phyloP scores from a whole-genome alignment of 768 basidiomycete genomes.

The Pulveroboletus sp. region DNA sequence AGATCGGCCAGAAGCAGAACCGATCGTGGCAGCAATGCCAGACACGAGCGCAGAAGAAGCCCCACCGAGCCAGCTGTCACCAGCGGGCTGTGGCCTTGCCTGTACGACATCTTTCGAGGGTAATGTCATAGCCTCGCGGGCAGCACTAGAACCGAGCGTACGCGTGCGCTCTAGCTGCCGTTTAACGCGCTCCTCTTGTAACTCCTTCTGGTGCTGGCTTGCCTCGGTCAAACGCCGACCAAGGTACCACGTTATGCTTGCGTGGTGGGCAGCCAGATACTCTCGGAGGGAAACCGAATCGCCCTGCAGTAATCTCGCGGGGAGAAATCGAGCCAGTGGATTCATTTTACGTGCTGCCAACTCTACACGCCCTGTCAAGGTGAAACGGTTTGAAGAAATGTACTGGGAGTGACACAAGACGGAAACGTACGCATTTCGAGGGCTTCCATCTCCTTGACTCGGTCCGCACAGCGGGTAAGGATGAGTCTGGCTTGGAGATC shows the following conservation, averaged over 20 bases:
- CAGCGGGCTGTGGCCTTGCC: conserved; percentile 16
- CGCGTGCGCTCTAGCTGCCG: conserved; percentile 82
- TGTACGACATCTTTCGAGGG: conserved; percentile 29
- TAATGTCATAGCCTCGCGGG: conserved; percentile 56
- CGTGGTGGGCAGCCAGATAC: conserved; percentile 83
- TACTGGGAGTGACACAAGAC: conserved; percentile 13
- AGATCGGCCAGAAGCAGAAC: conserved; percentile 38
- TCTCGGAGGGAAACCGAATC: conserved; percentile 52
- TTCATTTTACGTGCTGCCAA: conserved; percentile 62
- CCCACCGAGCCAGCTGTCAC: conserved; percentile 60
- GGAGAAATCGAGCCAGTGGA: conserved; percentile 67
- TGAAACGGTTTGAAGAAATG: conserved; percentile 15
- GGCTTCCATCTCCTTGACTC: conserved; percentile 84
- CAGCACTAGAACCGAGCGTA: conserved; percentile 79
- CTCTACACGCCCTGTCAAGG: conserved; percentile 58
- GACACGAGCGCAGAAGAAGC: conserved; percentile 53
- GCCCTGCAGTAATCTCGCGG: conserved; percentile 64
- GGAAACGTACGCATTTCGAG: conserved; percentile 77
- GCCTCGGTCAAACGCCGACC: conserved; percentile 76
- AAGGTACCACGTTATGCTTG: conserved; percentile 91
- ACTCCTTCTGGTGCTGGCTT: conserved; percentile 74
- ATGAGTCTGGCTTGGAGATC: conserved; percentile 90
- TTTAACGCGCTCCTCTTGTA: conserved; percentile 93
- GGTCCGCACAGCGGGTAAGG: conserved; percentile 79
- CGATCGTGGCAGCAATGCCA: conserved; percentile 60